Percentiles rank a stretch among this genome's conserved stretches.
phyloP scores from a whole-genome alignment of 2,329 filamentous ascomycete genomes.

The Huntiella abstrusa region DNA sequence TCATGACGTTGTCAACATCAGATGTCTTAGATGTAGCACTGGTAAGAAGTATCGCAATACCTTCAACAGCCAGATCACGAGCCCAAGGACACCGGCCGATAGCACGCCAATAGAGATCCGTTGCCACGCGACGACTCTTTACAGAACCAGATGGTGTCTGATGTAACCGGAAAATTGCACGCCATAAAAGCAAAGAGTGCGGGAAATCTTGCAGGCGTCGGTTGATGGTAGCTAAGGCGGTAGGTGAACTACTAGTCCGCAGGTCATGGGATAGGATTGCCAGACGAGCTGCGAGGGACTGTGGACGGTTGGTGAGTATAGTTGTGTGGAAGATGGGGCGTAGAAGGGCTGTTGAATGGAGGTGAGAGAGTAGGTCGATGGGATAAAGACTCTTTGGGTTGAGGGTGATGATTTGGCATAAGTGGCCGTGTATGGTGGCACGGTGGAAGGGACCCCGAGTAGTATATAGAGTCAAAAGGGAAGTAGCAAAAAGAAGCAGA shows the following conservation, averaged over 20 bases:
- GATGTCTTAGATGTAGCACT: too few species aligned
- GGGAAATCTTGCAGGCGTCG: too few species aligned
- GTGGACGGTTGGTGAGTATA: constrained; percentile 18
- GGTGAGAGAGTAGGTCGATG: constrained; percentile 52
- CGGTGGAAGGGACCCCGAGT: constrained; percentile 44
- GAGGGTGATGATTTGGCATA: constrained; percentile 37
- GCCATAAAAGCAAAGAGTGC: not conserved
- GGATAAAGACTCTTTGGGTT: constrained; percentile 68
- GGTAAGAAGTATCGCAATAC: constrained; percentile 23
- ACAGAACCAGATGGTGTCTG: not conserved
- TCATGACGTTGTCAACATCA: too few species aligned
- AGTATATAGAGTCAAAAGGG: constrained; percentile 48
- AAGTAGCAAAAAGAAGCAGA: constrained; percentile 48
- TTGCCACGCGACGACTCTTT: not conserved
- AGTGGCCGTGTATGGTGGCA: constrained; percentile 39
- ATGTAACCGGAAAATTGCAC: not conserved
- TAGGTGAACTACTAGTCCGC: constrained; percentile 6
- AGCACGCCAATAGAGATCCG: constrained; percentile 28
- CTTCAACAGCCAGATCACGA: constrained; percentile 32
- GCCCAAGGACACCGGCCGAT: constrained; percentile 29
- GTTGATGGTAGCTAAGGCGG: too few species aligned
- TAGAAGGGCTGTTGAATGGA: constrained; percentile 51
- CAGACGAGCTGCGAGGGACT: constrained; percentile 23
- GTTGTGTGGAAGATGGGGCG: constrained; percentile 20
- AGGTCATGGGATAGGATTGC: constrained; percentile 35